Evolutionary conservation across 2,329 filamentous ascomycete genomes (phyloP).

Genomic region (Aureobasidium namibiae): DNA sequence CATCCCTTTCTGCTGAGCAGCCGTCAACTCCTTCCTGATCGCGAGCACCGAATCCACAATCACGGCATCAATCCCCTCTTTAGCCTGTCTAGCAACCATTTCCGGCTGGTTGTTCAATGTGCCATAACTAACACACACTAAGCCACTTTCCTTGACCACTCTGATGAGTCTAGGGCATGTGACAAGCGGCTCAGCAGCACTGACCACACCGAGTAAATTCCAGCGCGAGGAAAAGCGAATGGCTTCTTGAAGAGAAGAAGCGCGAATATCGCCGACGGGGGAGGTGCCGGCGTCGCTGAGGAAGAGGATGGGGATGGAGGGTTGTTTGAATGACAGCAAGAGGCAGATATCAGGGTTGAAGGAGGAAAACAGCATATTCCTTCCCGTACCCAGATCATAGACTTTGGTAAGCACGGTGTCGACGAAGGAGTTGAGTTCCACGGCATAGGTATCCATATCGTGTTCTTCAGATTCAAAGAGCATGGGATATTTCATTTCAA

Average conservation of each 20-base stretch:
- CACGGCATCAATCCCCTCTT: constrained; percentile 92
- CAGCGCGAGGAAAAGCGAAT: constrained; percentile 90
- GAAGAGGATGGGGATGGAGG: constrained; percentile 91
- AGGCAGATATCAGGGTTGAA: constrained; percentile 98
- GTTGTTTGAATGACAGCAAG: constrained; percentile 91
- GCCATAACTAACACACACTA: constrained; percentile 96
- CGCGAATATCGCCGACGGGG: constrained; percentile 78
- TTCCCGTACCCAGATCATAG: constrained; percentile 70
- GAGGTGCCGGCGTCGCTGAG: constrained; percentile 80
- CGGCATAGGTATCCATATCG: constrained; percentile 92
- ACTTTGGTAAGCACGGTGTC: constrained; percentile 87
- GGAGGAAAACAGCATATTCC: constrained; percentile 94
- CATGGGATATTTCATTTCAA: constrained; percentile 99
- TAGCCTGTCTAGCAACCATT: constrained; percentile 84
- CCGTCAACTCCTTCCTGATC: constrained; percentile 83
- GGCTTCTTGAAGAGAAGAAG: constrained; percentile 87
- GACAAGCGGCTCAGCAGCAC: constrained; percentile 78
- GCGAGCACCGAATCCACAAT: constrained; percentile 93
- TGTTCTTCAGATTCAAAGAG: constrained; percentile 89
- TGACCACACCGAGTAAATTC: constrained; percentile 89
- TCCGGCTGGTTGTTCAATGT: constrained; percentile 76
- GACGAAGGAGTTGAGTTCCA: constrained; percentile 93
- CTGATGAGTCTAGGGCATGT: constrained; percentile 80
- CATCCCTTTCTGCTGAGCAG: constrained; percentile 7
- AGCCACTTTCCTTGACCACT: constrained; percentile 86